phyloP scores from a whole-genome alignment of 2,329 filamentous ascomycete species.

The Clarireedia homoeocarpa region DNA sequence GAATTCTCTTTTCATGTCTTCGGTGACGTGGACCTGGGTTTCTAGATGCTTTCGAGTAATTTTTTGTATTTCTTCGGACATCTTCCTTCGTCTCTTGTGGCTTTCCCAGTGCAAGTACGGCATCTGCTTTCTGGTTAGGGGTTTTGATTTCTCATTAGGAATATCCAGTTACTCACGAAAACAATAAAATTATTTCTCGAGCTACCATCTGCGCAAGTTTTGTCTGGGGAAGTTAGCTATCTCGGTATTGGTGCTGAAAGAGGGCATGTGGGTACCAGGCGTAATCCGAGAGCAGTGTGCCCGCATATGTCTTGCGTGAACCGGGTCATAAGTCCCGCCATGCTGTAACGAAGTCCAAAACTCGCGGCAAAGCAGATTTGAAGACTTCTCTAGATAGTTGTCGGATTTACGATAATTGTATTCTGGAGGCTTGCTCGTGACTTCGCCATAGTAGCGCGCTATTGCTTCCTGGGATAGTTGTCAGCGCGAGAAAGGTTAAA shows the following conservation, averaged over 20 bases:
- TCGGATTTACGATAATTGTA: slow-evolving; percentile 2
- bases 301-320: slow-evolving; percentile 19
- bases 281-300: slow-evolving; percentile 15
- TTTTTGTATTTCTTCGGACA: slow-evolving; percentile 11
- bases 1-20: not conserved
- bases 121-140: slow-evolving; percentile 14
- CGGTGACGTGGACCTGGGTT: not conserved
- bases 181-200: slow-evolving; percentile 14
- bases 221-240: slow-evolving; percentile 1
- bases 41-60: not conserved
- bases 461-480: not conserved
- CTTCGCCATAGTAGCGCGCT: not conserved
- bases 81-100: slow-evolving; percentile 13
- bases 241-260: not conserved
- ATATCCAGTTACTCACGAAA: slow-evolving; percentile 10
- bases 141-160: not conserved
- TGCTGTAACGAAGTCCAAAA: slow-evolving; percentile 17
- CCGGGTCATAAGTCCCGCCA: slow-evolving; percentile 11
- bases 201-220: not conserved
- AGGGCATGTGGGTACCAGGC: slow-evolving; percentile 8
- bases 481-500: no score
- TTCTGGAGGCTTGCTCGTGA: not conserved
- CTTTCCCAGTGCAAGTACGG: slow-evolving; percentile 28
- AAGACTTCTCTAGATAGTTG: slow-evolving; percentile 8
- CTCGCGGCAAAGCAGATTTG: slow-evolving; percentile 15